phyloP scores from a whole-genome alignment of 768 basidiomycete genomes.

The Crucibulum laeve region DNA sequence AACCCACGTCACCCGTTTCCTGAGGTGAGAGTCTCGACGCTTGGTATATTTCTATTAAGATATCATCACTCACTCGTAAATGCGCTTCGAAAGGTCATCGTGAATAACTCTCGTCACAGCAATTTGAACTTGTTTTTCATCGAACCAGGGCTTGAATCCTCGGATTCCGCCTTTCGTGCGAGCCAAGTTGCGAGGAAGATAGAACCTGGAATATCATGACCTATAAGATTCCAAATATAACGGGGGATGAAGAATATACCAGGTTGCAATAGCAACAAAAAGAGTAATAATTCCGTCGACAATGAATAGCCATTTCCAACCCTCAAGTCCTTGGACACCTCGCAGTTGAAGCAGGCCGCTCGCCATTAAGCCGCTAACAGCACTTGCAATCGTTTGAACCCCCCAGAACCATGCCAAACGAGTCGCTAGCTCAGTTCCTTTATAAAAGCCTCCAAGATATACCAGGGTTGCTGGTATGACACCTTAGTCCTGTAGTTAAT shows the following conservation, averaged over 20 bases:
- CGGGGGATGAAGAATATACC: constrained; percentile 12
- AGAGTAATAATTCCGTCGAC: constrained; percentile 34
- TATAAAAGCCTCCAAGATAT: constrained; percentile 1
- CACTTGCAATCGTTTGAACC: constrained; percentile 29
- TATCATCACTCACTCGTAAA: constrained; percentile 26
- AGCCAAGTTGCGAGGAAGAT: constrained; percentile 25
- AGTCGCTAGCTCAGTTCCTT: not conserved
- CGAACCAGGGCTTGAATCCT: constrained; percentile 31
- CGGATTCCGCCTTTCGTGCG: constrained; percentile 24
- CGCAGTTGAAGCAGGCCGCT: constrained; percentile 31
- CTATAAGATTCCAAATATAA: not conserved
- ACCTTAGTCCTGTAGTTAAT: too few relatives aligned
- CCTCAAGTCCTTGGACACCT: constrained; percentile 28
- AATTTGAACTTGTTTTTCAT: constrained; percentile 27
- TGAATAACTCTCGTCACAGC: constrained; percentile 30
- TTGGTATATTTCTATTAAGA: not conserved
- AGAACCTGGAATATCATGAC: constrained; percentile 22
- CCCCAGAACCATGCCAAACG: constrained; percentile 23
- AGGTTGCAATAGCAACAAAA: constrained; percentile 25
- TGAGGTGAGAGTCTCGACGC: constrained; percentile 5
- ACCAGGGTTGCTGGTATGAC: not conserved
- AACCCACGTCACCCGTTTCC: constrained; percentile 24
- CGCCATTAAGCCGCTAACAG: constrained; percentile 35
- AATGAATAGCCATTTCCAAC: constrained; percentile 38
- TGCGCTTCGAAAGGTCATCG: constrained; percentile 31